Evolutionary conservation across 441 rosid genomes (phyloP).

Genomic region (Rhodomyrtus psidioides): DNA sequence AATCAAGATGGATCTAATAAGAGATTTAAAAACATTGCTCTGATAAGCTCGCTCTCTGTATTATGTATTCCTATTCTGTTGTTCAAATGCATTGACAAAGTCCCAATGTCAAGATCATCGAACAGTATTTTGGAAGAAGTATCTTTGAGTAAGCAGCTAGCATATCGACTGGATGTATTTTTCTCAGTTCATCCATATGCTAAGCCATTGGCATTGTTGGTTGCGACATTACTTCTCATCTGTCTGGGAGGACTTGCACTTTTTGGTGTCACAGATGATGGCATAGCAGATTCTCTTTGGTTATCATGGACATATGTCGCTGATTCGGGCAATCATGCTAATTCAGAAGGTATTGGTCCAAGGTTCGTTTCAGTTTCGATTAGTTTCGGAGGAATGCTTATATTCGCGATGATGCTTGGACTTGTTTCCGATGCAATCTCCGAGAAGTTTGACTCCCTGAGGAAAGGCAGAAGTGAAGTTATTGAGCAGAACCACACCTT

Average conservation of each 20-base stretch:
- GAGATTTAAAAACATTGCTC: conserved; percentile 38
- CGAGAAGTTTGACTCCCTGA: conserved; percentile 62
- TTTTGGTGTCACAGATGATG: conserved; percentile 54
- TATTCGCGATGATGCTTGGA: conserved; percentile 79
- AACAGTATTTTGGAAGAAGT: conserved; percentile 39
- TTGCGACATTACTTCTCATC: conserved; percentile 56
- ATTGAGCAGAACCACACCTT: conserved; percentile 69
- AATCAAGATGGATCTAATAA: conserved; percentile 14
- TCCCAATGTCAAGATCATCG: conserved; percentile 37
- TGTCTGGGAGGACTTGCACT: conserved; percentile 65
- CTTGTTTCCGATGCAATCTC: conserved; percentile 80
- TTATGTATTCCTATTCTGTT: conserved; percentile 35
- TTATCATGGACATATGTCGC: conserved; percentile 67
- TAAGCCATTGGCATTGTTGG: conserved; percentile 50
- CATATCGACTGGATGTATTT: conserved; percentile 40
- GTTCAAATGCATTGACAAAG: conserved; percentile 39
- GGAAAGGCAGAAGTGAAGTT: conserved; percentile 69
- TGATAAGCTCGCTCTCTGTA: conserved; percentile 32
- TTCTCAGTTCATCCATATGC: conserved; percentile 66
- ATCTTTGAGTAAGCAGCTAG: conserved; percentile 47
- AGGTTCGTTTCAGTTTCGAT: conserved; percentile 62
- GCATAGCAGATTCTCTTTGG: conserved; percentile 64
- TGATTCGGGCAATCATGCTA: conserved; percentile 63
- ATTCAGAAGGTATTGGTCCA: conserved; percentile 58
- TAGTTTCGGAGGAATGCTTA: conserved; percentile 79